These are phyloP conservation scores for Pseudonitzschia pungens DNA, from an alignment of 108 stramenopile genomes.

Conservation along the genomic window DNA sequence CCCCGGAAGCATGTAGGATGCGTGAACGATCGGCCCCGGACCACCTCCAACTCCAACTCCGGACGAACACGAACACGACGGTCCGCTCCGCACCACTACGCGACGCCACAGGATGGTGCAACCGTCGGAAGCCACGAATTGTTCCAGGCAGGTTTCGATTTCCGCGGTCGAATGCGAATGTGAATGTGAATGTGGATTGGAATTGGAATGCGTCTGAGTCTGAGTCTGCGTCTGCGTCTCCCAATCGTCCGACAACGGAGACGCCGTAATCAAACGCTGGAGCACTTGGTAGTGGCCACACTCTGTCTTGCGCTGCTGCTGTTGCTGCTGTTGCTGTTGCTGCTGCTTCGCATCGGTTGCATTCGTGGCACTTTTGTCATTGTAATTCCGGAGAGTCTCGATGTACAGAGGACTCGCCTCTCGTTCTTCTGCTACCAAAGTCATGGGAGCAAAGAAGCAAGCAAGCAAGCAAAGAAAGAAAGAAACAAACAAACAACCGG, in stretches of 20 bases:
- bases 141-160: constrained; percentile 42
- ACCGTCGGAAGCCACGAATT: constrained; percentile 17
- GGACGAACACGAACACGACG: too few species aligned
- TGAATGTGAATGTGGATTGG: too few species aligned
- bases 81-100: constrained; percentile 38
- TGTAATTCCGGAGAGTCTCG: constrained; percentile 1
- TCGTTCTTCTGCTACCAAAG: background rate
- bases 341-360: background rate
- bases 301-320: background rate
- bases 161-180: too few species aligned
- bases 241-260: background rate
- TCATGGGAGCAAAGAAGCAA: background rate
- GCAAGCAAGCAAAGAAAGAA: too few species aligned
- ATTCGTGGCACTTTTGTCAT: background rate
- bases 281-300: constrained; percentile 28
- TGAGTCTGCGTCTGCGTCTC: background rate
- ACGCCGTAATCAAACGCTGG: constrained; percentile 26
- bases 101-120: constrained; percentile 31
- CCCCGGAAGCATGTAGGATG: constrained; percentile 29
- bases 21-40: constrained; percentile 33
- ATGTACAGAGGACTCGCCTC: constrained; percentile 14
- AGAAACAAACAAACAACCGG: too few species aligned
- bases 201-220: background rate
- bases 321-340: background rate
- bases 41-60: too few species aligned